phyloP scores from a whole-genome alignment of 2,329 filamentous ascomycete species.

The Claviceps pazoutovae region DNA sequence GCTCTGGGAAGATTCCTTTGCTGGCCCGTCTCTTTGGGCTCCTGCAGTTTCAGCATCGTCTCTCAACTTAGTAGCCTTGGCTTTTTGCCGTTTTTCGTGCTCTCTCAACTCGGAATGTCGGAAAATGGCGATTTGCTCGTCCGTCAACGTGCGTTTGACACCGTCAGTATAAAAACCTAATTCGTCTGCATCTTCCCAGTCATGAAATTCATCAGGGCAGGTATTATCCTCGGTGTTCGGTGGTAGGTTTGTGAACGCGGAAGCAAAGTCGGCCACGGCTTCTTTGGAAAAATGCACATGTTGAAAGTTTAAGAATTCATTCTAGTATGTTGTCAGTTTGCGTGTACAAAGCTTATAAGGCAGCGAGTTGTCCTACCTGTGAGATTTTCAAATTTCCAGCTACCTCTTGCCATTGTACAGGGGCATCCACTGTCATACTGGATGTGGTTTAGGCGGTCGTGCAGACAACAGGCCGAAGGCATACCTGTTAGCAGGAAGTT shows the following conservation, averaged over 20 bases:
- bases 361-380: neutral
- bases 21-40: neutral
- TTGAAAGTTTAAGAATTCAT: conserved; percentile 46
- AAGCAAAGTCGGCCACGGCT: conserved; percentile 31
- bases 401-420: neutral
- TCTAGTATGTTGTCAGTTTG: conserved; percentile 23
- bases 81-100: conserved; percentile 41
- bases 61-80: conserved; percentile 8
- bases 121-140: conserved; percentile 83
- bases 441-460: neutral
- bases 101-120: conserved; percentile 74
- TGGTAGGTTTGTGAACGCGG: conserved; percentile 27
- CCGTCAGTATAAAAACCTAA: conserved; percentile 81
- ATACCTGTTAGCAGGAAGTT: neutral
- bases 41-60: neutral
- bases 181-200: conserved; percentile 37
- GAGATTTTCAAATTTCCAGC: neutral
- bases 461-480: neutral
- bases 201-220: neutral
- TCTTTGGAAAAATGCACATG: conserved; percentile 41
- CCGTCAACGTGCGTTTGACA: conserved; percentile 75
- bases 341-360: too few species aligned
- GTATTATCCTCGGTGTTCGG: conserved; percentile 11
- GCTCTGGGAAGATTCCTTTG: neutral
- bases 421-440: neutral